Base-by-base conservation (phyloP, 768 basidiomycete genomes). In the Hypholoma sublateritium region DNA sequence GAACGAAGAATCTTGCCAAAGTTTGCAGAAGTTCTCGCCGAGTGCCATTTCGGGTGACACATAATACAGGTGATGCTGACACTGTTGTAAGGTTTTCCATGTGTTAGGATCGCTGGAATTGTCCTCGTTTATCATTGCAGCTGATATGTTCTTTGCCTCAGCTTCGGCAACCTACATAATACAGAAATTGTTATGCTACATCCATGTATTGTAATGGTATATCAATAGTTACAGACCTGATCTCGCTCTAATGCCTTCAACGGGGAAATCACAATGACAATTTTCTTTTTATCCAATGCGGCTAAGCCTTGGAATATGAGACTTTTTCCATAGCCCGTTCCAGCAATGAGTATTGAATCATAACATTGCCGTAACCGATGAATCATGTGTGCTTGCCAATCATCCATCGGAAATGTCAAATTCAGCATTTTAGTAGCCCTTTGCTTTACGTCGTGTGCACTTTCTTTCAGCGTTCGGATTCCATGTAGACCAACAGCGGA, bases 1-100 rank as follows among this genome's bases (percentile, higher is more conserved):
- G 53, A 74, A 72, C 13, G 58, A 56, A 3, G 42, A 21, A 50
- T 71, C 63, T 24, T 64, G 65, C 69, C 72, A 73, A 1, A 72
- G 63, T 45, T 63, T 59, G 3, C 48, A 47, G 49, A 70, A 71
- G 51, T 56, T 59, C 34, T 61, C 59, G 1, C 64, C 53, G 2
- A 69, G 63, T 4, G 63, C 68, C 65, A 70, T 69, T 47, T 70
- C 67, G 0, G 66, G 69, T 1, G 57, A 64, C 50, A 64, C 58
- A 45, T 65, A 62, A 36, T n/a, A 65, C 63, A 13, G 69, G 53
- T 47, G 44, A 39, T 19, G 42, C 55, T 9, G 14, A n/a, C n/a
- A n/a, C 21, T 9, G 53, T 62, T 21, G 54, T 22, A 58, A 50
- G 24, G 34, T 37, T 21, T 58, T 53, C 64, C 65, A 70, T 5